These are phyloP conservation scores for Kwoniella dendrophila DNA, from an alignment of 768 basidiomycete species.

Conservation along the genomic window DNA sequence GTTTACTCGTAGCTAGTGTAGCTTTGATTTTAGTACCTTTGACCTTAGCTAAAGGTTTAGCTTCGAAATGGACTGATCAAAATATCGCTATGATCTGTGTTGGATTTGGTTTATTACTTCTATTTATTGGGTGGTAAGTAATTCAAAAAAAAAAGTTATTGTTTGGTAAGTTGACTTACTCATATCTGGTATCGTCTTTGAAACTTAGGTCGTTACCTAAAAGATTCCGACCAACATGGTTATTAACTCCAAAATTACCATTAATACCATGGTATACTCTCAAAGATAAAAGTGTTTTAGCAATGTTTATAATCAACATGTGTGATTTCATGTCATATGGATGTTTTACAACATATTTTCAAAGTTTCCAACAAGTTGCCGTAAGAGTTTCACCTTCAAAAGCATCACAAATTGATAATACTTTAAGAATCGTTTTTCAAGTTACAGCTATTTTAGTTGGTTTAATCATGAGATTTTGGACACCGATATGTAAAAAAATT, in stretches of 20 bases:
- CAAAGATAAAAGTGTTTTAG: conserved; percentile 13
- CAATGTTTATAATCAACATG: conserved; percentile 22
- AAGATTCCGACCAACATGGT: conserved; percentile 10
- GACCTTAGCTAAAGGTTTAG: conserved; percentile 12
- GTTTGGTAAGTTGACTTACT: no score
- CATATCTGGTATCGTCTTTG: no score
- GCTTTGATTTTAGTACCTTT: conserved; percentile 14
- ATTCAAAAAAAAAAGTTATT: not conserved
- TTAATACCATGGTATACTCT: conserved; percentile 16
- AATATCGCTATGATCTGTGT: conserved; percentile 22
- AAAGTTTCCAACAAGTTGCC: conserved; percentile 14
- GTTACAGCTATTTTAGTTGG: conserved; percentile 8
- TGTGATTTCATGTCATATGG: conserved; percentile 23
- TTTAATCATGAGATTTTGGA: conserved; percentile 18
- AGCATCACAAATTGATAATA: conserved; percentile 15
- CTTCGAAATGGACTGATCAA: conserved; percentile 13
- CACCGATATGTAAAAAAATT: conserved; percentile 10
- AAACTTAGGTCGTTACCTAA: conserved; percentile 6
- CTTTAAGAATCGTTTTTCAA: conserved; percentile 13
- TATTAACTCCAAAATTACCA: conserved; percentile 3
- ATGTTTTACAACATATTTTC: conserved; percentile 17
- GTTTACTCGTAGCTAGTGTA: conserved; percentile 8
- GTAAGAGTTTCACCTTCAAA: conserved; percentile 9
- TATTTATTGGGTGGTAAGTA: conserved; percentile 13
- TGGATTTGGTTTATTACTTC: conserved; percentile 9